Conservation (phyloP, 441 rosid genomes). For the Populus trichocarpa region DNA sequence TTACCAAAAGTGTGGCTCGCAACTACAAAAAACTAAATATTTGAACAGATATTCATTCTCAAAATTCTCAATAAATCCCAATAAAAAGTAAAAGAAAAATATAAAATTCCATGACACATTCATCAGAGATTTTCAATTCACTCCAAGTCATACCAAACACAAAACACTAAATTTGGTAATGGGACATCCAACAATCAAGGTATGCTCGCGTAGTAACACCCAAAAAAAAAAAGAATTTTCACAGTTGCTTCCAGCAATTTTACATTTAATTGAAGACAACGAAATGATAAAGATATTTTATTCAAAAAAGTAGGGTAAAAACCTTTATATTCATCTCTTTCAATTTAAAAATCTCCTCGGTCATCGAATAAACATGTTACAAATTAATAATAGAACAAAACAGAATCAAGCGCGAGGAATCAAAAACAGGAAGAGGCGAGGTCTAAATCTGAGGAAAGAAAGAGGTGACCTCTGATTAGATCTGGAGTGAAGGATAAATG, state of each 20-base stretch:
- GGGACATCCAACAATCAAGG: background rate
- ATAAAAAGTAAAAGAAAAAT: background rate
- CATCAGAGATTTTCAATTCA: background rate
- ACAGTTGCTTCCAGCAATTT: background rate
- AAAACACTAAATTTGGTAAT: background rate
- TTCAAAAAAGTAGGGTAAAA: background rate
- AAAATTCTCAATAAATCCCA: background rate
- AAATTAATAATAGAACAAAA: background rate
- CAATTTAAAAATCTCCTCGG: background rate
- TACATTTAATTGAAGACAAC: background rate
- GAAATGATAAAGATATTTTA: background rate
- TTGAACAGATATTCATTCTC: background rate
- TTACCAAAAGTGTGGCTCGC: background rate
- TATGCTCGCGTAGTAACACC: background rate
- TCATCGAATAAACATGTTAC: background rate
- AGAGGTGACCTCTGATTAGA: conserved; percentile 41
- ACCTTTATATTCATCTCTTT: background rate
- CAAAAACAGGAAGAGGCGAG: background rate
- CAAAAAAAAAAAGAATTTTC: too few relatives aligned
- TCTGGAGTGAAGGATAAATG: conserved; percentile 21
- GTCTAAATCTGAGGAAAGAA: background rate
- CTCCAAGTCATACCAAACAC: background rate
- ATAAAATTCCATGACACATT: background rate
- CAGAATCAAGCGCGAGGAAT: background rate
- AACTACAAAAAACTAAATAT: background rate